Evolutionary conservation across 73 alveolate genomes (phyloP).

Genomic region (Halteria grandinella): DNA sequence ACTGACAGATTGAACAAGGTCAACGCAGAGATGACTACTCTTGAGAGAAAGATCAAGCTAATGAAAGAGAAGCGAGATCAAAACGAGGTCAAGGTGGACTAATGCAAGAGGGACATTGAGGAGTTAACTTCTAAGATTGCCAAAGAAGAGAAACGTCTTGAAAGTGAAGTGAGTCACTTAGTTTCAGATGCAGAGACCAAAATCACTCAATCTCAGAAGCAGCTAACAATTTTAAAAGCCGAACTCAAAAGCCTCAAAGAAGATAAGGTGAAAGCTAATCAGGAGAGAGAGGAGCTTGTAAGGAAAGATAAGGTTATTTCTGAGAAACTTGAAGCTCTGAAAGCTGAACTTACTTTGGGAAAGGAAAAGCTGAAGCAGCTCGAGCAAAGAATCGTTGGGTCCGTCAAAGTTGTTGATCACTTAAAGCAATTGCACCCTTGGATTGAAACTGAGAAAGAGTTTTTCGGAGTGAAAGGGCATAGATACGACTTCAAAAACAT

Average conservation of each 20-base stretch:
- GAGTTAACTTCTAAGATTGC: background rate
- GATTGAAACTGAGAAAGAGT: constrained; percentile 68
- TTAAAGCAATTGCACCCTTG: constrained; percentile 53
- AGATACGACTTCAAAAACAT: constrained; percentile 78
- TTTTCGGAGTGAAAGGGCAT: constrained; percentile 81
- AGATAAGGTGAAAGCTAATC: background rate
- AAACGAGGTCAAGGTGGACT: constrained; percentile 12
- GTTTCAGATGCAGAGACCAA: background rate
- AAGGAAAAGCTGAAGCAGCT: constrained; percentile 62
- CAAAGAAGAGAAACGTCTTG: background rate
- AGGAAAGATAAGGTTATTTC: too few species aligned
- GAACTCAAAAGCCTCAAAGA: background rate
- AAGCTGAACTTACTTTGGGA: background rate
- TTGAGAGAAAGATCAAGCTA: too few species aligned
- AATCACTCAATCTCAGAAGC: background rate
- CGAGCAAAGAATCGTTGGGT: constrained; percentile 53
- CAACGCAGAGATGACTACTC: too few species aligned
- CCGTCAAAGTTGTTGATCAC: constrained; percentile 66
- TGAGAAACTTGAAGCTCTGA: background rate
- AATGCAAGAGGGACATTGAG: background rate
- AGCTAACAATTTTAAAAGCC: background rate
- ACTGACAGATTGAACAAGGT: too few species aligned
- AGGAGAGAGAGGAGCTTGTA: background rate
- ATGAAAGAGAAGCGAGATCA: too few species aligned
- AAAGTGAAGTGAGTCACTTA: background rate